These are phyloP conservation scores for Albifimbria verrucaria DNA, from an alignment of 2,329 filamentous ascomycete species.

Conservation along the genomic window DNA sequence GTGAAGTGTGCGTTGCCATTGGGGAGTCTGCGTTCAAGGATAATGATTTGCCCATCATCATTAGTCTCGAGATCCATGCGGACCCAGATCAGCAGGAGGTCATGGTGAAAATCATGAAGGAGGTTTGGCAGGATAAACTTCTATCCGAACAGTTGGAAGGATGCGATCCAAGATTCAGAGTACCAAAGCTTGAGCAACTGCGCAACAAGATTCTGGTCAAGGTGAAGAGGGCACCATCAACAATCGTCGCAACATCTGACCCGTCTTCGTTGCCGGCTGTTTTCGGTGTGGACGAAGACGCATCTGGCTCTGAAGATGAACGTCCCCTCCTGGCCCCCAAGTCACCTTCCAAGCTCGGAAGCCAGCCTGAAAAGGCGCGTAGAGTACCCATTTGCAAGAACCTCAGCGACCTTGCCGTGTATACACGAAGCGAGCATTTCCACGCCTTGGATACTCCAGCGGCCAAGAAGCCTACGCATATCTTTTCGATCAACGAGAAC, in stretches of 20 bases:
- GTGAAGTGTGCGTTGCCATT: slow-evolving; percentile 80
- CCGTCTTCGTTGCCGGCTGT: slow-evolving; percentile 28
- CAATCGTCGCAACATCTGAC: slow-evolving; percentile 25
- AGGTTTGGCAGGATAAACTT: slow-evolving; percentile 76
- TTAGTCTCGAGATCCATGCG: slow-evolving; percentile 90
- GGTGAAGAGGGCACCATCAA: slow-evolving; percentile 59
- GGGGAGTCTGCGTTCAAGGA: slow-evolving; percentile 72
- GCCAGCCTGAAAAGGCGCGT: slow-evolving; percentile 22
- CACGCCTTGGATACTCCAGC: slow-evolving; percentile 64
- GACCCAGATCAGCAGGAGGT: slow-evolving; percentile 77
- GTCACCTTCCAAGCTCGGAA: slow-evolving; percentile 4
- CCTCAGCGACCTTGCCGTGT: slow-evolving; percentile 74
- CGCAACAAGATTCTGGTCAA: slow-evolving; percentile 80
- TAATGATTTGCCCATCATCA: slow-evolving; percentile 78
- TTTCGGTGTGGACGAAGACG: slow-evolving; percentile 32
- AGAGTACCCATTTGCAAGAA: slow-evolving; percentile 65
- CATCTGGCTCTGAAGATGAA: slow-evolving; percentile 44
- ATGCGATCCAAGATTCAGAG: slow-evolving; percentile 48
- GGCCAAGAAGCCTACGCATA: slow-evolving; percentile 58
- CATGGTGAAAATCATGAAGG: slow-evolving; percentile 92
- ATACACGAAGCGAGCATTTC: slow-evolving; percentile 84
- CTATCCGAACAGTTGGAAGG: slow-evolving; percentile 56
- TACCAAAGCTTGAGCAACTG: slow-evolving; percentile 70
- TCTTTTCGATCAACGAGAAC: slow-evolving; percentile 87
- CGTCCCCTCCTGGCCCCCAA: slow-evolving; percentile 11